phyloP scores from a whole-genome alignment of 257 asterid species.

The Solanum chaucha region DNA sequence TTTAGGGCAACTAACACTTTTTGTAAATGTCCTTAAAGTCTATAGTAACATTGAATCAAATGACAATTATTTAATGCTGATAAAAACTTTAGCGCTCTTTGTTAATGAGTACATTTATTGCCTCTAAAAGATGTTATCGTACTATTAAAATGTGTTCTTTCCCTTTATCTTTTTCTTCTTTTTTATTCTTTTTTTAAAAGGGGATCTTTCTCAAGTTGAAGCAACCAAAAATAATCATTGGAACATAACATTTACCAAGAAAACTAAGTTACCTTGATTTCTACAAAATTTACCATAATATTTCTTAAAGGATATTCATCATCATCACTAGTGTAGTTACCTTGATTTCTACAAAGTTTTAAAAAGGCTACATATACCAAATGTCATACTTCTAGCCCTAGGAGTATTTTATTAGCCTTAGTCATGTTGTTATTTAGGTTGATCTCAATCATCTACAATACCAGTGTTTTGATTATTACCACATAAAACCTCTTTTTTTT shows the following conservation, averaged over 20 bases:
- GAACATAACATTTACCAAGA: slow-evolving; percentile 4
- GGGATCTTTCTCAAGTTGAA: not conserved
- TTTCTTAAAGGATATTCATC: not conserved
- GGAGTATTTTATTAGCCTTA: not conserved
- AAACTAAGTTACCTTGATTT: slow-evolving; percentile 9
- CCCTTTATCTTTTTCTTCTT: not conserved
- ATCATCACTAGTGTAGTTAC: not conserved
- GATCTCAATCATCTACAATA: not conserved
- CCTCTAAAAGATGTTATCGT: no score
- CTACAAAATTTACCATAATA: not conserved
- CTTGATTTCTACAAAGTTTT: not conserved
- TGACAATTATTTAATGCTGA: fast-evolving
- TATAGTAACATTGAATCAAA: no score
- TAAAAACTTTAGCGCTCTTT: fast-evolving
- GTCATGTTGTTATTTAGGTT: not conserved
- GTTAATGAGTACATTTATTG: no score
- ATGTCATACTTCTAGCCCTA: not conserved
- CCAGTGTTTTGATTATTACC: not conserved
- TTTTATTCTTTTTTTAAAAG: not conserved
- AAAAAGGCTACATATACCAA: not conserved
- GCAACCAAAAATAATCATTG: not conserved
- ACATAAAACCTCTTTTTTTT: not conserved
- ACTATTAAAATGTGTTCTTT: not conserved
- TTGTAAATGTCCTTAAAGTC: no score
- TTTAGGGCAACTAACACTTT: no score